Conservation (phyloP, 169 alveolate species). For the Plasmodium cynomolgi region DNA sequence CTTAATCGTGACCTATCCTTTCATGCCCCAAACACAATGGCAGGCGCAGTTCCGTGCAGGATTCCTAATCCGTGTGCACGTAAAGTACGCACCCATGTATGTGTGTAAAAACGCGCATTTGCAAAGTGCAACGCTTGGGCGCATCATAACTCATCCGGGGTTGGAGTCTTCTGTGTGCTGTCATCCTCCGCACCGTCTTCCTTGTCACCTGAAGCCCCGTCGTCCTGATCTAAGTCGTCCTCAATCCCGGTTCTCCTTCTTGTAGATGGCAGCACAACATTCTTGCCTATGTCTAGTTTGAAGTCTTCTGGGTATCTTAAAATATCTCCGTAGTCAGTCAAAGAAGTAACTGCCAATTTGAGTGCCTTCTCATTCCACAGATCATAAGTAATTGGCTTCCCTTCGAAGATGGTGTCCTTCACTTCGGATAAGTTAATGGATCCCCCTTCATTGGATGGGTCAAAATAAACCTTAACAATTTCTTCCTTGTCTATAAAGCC, state of each 20-base stretch:
- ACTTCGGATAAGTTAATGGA: slow-evolving; percentile 76
- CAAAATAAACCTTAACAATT: slow-evolving; percentile 78
- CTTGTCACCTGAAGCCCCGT: slow-evolving; percentile 3
- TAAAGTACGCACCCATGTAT: background rate
- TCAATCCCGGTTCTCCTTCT: background rate
- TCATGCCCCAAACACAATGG: background rate
- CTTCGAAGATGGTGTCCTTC: slow-evolving; percentile 75
- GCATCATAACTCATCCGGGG: slow-evolving; percentile 27
- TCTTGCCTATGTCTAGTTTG: slow-evolving; percentile 76
- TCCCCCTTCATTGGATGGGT: slow-evolving; percentile 78
- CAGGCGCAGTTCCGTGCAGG: background rate
- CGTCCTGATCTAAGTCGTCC: slow-evolving; percentile 31
- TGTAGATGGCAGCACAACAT: slow-evolving; percentile 50
- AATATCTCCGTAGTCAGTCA: slow-evolving; percentile 85
- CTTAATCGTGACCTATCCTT: background rate
- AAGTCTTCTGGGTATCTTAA: slow-evolving; percentile 82
- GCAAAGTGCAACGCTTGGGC: background rate
- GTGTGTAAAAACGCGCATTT: background rate
- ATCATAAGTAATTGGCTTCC: slow-evolving; percentile 73
- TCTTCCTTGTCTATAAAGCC: slow-evolving; percentile 82
- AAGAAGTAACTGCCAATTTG: slow-evolving; percentile 79
- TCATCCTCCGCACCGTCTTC: background rate
- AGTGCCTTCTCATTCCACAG: slow-evolving; percentile 81
- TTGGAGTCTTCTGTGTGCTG: background rate
- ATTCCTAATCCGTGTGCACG: background rate